Base-by-base conservation (phyloP, 1,284 basidiomycete species). In the Ganoderma lingzhi region DNA sequence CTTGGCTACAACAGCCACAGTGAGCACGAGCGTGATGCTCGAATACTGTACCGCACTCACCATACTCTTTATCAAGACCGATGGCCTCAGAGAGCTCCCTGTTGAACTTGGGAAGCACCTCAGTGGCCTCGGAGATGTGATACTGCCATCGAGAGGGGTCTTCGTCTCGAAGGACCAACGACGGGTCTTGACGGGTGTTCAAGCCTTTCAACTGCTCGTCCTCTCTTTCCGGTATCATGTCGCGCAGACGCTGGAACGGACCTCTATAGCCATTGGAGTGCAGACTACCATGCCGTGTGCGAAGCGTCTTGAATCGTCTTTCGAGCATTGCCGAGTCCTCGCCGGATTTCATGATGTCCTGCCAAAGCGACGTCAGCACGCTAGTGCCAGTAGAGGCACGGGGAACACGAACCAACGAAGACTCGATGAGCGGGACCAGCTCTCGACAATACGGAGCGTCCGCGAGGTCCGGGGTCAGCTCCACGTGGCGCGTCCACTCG, bases 301-400 rank as follows among this genome's bases (percentile, higher is more conserved):
- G 32, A 0, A 69, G 62, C 8, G 8, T 17, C 6, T 66, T 60
- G 69, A 73, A 73, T 1, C 64, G 32, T 0, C n/a, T 12, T 19
- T 71, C 62, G n/a, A 76, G 64, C 56, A 17, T 62, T 35, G 48
- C 37, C 10, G 67, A 63, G 58, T 76, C 69, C 3, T 70, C 66
- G 0, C 75, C 74, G 2, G 72, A 66, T 56, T 76, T 76, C 72
- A 74, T 70, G 28, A 71, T 62, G 39, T 76, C 75, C 75, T 76
- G 15, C 8, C 44, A 5, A 1, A n/a, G 39, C 9, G 44, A 23
- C 37, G n/a, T n/a, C 44, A 28, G 32, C 23, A 23, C 14, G 5
- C 6, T 8, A 14, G 48, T 19, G 14, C 35, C 14, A 19, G 8
- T 35, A 48, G 12, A 55, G 32, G 28, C 10, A 41, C 8, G 6